These are phyloP conservation scores for Pascua guehoae DNA, from an alignment of 1,284 basidiomycete species.

Conservation along the genomic window DNA sequence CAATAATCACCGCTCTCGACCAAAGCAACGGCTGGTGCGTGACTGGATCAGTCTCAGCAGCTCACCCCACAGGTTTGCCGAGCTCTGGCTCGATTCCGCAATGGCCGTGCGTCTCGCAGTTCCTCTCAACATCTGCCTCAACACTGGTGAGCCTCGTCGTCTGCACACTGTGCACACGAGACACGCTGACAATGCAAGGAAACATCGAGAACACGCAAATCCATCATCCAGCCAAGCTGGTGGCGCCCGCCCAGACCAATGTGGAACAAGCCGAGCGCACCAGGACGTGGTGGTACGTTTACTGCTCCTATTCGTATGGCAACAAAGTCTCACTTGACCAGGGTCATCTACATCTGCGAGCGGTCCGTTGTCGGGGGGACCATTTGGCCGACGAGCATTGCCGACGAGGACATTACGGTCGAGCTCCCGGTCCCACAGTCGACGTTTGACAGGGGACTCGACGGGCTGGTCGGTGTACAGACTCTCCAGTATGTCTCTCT, in stretches of 20 bases:
- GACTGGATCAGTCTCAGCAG: conserved; percentile 12
- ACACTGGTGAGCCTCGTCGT: conserved; percentile 24
- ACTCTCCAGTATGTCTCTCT: conserved; percentile 20
- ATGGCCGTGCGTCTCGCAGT: conserved; percentile 29
- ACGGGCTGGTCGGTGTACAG: conserved; percentile 30
- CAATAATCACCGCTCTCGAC: conserved; percentile 31
- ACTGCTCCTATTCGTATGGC: too few relatives aligned
- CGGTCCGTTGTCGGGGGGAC: conserved; percentile 7
- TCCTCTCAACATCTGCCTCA: conserved; percentile 33
- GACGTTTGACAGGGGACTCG: conserved; percentile 20
- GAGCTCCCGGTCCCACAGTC: conserved; percentile 37
- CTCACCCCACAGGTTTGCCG: conserved; percentile 16
- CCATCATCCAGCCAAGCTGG: conserved; percentile 1
- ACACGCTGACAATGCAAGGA: not conserved
- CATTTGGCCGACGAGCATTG: conserved; percentile 9
- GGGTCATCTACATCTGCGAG: conserved; percentile 34
- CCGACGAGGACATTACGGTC: conserved; percentile 39
- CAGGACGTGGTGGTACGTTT: conserved; percentile 38
- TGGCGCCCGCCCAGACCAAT: conserved; percentile 17
- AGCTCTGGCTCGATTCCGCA: conserved; percentile 40
- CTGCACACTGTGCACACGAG: too few relatives aligned
- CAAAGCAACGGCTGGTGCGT: conserved; percentile 37
- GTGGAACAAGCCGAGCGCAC: conserved; percentile 39
- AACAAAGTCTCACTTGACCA: conserved; percentile 3
- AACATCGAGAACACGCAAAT: too few relatives aligned